These are phyloP conservation scores for Cyberlindnera lachancei DNA, from an alignment of 805 yeast species.

Conservation along the genomic window DNA sequence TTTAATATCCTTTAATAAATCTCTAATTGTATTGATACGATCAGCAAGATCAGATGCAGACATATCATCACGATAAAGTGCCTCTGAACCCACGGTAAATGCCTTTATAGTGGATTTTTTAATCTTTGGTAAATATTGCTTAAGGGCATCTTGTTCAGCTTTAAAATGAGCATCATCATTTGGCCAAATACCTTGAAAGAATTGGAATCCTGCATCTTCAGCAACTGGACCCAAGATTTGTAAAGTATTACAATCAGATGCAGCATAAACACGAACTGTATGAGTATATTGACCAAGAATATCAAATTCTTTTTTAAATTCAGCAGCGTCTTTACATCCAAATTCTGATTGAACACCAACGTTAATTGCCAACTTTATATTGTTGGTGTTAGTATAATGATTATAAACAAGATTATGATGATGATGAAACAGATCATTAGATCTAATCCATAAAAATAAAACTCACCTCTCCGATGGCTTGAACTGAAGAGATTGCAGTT, in stretches of 20 bases:
- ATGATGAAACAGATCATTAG: too few species aligned
- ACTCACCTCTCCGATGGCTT: constrained; percentile 52
- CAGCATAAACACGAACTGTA: constrained; percentile 80
- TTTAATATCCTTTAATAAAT: constrained; percentile 47
- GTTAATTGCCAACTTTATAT: constrained; percentile 59
- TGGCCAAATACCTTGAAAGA: constrained; percentile 92
- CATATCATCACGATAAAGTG: constrained; percentile 84
- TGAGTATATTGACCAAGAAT: constrained; percentile 50
- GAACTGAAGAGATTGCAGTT: constrained; percentile 39
- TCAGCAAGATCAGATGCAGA: constrained; percentile 67
- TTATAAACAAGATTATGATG: too few species aligned
- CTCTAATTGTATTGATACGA: constrained; percentile 56
- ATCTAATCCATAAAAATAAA: background rate
- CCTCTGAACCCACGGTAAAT: constrained; percentile 91
- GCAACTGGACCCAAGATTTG: constrained; percentile 82
- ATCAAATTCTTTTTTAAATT: constrained; percentile 63
- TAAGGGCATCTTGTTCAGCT: constrained; percentile 68
- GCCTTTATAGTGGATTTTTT: constrained; percentile 64
- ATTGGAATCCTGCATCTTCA: constrained; percentile 64
- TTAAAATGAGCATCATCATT: constrained; percentile 71
- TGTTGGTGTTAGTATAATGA: constrained; percentile 1
- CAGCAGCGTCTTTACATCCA: constrained; percentile 65
- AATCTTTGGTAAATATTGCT: constrained; percentile 61
- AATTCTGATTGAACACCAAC: constrained; percentile 71
- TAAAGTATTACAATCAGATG: constrained; percentile 89